phyloP scores from a whole-genome alignment of 1,139 yeast species.

The Sugiyamaella pinicola region DNA sequence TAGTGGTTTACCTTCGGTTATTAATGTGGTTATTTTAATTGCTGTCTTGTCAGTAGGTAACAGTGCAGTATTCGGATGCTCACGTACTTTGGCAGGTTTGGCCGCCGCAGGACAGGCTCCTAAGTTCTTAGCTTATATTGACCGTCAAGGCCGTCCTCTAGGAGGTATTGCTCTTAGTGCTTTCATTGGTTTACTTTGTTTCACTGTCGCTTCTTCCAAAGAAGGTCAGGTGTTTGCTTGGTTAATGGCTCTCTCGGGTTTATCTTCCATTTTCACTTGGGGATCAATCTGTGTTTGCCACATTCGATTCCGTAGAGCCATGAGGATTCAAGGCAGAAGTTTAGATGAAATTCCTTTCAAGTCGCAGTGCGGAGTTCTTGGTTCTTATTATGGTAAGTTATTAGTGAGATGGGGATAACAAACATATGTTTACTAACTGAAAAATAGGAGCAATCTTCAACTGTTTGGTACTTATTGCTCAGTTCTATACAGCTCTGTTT shows the following conservation, averaged over 20 bases:
- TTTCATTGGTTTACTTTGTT: slow-evolving; percentile 66
- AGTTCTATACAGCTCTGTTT: slow-evolving; percentile 77
- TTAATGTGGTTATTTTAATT: slow-evolving; percentile 70
- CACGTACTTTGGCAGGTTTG: slow-evolving; percentile 79
- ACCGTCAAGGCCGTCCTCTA: slow-evolving; percentile 72
- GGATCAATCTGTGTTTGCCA: slow-evolving; percentile 75
- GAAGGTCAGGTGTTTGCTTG: slow-evolving; percentile 73
- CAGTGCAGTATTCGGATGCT: slow-evolving; percentile 74
- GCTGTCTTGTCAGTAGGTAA: slow-evolving; percentile 75
- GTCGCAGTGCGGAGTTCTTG: slow-evolving; percentile 68
- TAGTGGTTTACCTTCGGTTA: slow-evolving; percentile 63
- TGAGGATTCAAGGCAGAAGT: slow-evolving; percentile 63
- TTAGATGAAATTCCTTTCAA: slow-evolving; percentile 67
- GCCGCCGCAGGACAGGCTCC: slow-evolving; percentile 87
- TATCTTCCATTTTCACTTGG: slow-evolving; percentile 86
- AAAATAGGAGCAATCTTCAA: slow-evolving; percentile 53
- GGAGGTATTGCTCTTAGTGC: slow-evolving; percentile 62
- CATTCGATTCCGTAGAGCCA: slow-evolving; percentile 76
- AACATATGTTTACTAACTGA: not conserved
- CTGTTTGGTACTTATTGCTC: slow-evolving; percentile 68
- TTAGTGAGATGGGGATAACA: not conserved
- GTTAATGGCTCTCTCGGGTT: slow-evolving; percentile 81
- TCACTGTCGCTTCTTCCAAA: slow-evolving; percentile 64
- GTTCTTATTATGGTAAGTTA: slow-evolving; percentile 57
- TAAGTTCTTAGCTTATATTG: slow-evolving; percentile 68